Evolutionary conservation across 139 green algal species (phyloP), one percentile per base, ranked within the genome.

Genomic region (Pseudopediastrum boryanum): DNA sequence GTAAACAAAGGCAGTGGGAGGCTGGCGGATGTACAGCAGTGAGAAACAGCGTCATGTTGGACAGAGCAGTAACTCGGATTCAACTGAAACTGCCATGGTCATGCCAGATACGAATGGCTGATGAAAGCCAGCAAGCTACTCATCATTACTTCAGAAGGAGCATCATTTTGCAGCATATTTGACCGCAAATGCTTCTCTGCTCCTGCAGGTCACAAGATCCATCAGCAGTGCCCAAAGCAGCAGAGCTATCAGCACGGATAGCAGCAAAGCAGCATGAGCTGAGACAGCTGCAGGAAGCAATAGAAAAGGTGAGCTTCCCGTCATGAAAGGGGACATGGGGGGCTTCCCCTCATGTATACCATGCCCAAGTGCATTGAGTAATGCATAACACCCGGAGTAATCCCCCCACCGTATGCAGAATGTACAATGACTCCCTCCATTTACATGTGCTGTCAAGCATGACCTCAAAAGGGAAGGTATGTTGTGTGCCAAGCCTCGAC

Each of bases 191-290:
- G n/a, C 7, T 77, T 25, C 33, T 36, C 19, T 5, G 10, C 5
- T 36, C 33, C 73, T 38, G 59, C 42, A 51, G 43, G 5, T 39
- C 51, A 10, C 4, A 36, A 5, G 71, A 68, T 3, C 25, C 71
- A 10, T 13, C 35, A 33, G 52, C 33, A 29, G 25, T 71, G 19
- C 73, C 73, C 0, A 33, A 33, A 63, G 73, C 73, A 27, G 59
- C 43, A 36, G 73, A 71, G 43, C 43, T 61, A 48, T 43, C 73
- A 29, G 59, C 73, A 19, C 27, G 62, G 27, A 2, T 81, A 41
- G 74, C 74, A 41, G 74, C 74, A 23, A 81, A 72, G 58, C 74
- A 64, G 21, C 62, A 62, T 27, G 74, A 81, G 74, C 64, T 66
- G 36, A 46, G 58, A 48, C 62, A 50, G 62, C 62, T 81, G 74